phyloP scores from a whole-genome alignment of 2,329 filamentous ascomycete species.

The Pseudogymnoascus sp. region DNA sequence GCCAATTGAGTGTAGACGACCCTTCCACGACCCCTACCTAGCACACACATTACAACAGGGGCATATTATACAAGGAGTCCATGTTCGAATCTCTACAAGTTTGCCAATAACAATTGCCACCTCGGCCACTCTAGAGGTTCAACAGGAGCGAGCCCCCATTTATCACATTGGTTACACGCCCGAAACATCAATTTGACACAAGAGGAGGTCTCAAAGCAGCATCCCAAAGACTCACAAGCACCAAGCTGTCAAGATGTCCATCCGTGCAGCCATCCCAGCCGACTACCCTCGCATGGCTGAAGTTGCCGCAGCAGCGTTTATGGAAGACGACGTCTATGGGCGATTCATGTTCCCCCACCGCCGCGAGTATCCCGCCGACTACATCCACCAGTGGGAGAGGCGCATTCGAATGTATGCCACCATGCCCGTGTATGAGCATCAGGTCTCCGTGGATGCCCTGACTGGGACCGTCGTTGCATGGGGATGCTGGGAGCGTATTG shows the following conservation, averaged over 20 bases:
- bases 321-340: constrained; percentile 31
- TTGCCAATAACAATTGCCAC: constrained; percentile 1
- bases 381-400: constrained; percentile 28
- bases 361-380: constrained; percentile 26
- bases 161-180: background rate
- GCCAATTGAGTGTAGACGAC: background rate
- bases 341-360: constrained; percentile 31
- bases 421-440: constrained; percentile 16
- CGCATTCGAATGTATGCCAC: constrained; percentile 26
- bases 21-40: background rate
- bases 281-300: constrained; percentile 22
- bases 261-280: constrained; percentile 3
- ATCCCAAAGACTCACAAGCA: background rate
- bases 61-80: background rate
- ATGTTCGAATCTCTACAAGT: background rate
- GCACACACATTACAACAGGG: background rate
- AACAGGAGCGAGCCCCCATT: background rate
- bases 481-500: constrained; percentile 22
- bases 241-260: constrained; percentile 10
- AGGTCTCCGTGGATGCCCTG: constrained; percentile 24
- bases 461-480: constrained; percentile 20
- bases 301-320: constrained; percentile 29
- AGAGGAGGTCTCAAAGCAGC: background rate
- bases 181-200: background rate
- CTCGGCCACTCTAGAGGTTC: background rate